phyloP scores from a whole-genome alignment of 2,329 filamentous ascomycete genomes.

The Sporothrix phasma region DNA sequence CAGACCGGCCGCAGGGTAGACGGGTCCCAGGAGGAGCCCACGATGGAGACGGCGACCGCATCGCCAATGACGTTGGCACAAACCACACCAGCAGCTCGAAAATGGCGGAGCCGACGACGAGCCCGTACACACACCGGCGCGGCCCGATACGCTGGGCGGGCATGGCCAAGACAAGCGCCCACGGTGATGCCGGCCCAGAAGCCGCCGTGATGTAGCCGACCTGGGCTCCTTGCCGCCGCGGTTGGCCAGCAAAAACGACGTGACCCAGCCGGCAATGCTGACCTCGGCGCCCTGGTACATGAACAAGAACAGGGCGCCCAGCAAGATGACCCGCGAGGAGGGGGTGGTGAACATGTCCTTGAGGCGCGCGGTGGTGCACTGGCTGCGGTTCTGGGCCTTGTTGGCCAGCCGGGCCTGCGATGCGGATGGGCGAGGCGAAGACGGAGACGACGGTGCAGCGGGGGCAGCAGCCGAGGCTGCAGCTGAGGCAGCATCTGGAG shows the following conservation, averaged over 20 bases:
- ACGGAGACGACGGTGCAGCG: too few relatives aligned
- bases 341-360: slow-evolving; percentile 39
- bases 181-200: slow-evolving; percentile 67
- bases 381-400: not conserved
- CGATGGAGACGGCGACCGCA: slow-evolving; percentile 55
- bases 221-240: slow-evolving; percentile 56
- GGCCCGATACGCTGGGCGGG: slow-evolving; percentile 60
- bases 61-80: slow-evolving; percentile 62
- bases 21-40: slow-evolving; percentile 69
- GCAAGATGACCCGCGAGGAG: slow-evolving; percentile 50
- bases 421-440: too few relatives aligned
- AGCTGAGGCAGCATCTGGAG: too few relatives aligned
- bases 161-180: slow-evolving; percentile 60
- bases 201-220: slow-evolving; percentile 70
- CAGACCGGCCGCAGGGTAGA: slow-evolving; percentile 61
- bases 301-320: slow-evolving; percentile 75
- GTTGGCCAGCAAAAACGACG: slow-evolving; percentile 68
- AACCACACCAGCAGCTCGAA: slow-evolving; percentile 74
- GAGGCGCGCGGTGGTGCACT: slow-evolving; percentile 20
- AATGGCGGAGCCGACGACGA: slow-evolving; percentile 49
- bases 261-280: slow-evolving; percentile 76
- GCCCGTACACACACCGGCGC: slow-evolving; percentile 54
- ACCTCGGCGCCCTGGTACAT: slow-evolving; percentile 80
- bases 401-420: too few relatives aligned
- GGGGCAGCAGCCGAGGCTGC: too few relatives aligned